Base-by-base conservation (phyloP, 75 land plant genomes). In the Picea glauca region DNA sequence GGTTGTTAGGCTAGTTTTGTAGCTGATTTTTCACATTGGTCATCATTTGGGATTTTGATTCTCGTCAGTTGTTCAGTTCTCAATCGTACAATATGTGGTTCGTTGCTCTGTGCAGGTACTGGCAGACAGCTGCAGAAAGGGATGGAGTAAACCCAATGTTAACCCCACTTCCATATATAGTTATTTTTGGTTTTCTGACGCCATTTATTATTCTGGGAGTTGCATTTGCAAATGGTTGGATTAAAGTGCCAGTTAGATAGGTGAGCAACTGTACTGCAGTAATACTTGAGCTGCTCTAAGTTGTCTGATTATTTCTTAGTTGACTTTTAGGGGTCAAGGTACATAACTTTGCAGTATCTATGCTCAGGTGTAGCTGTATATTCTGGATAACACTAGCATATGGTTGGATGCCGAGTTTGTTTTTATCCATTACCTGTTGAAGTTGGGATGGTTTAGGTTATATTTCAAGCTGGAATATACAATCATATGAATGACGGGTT, bases 81-180 rank as follows among this genome's bases (percentile, higher is more conserved):
- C 5, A 60, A 23, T 50, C 17, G 3, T 62, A 57, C 58, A 13
- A 31, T 21, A 17, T 26, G 32, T 23, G 46, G 13, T 33, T 61
- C 11, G 18, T 73, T 54, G 50, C 56, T 59, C 9, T 56, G 4
- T 87, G 79, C 82, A 96, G 99, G 85, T 96, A 90, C 74, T 96
- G 99, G 99, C 97, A 92, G 80, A 86, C 95, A 60, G 91, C 98
- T 64, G 98, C 91, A 11, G 98, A 96, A 79, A 87, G 89, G 64
- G 86, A 92, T 75, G 99, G 99, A 30, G 94, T 89, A 83, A 92
- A 92, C 70, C 99, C 95, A 13, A 96, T 96, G 99, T 88, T 82
- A 79, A 96, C 97, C 3, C 83, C 91, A 20, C 76, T 94, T 59
- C 98, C 99, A 58, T 96, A 96, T 82, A 96, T 96, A 33, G 87